Percentiles rank a stretch among this genome's conserved stretches.
phyloP scores from a whole-genome alignment of 495 filamentous ascomycete genomes.

The Viridothelium virens region DNA sequence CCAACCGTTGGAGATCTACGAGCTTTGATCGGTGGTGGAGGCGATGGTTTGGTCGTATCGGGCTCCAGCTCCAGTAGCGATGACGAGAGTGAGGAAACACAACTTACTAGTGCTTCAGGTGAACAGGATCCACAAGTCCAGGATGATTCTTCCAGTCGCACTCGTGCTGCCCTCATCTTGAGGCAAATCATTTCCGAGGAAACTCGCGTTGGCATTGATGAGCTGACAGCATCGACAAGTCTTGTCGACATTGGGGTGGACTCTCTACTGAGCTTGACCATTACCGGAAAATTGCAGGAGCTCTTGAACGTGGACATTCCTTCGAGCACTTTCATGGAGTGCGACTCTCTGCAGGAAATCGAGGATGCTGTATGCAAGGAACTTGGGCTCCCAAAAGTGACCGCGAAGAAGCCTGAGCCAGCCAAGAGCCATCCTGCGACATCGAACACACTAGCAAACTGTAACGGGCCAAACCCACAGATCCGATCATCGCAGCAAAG shows the following conservation, averaged over 20 bases:
- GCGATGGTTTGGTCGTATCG: neutral
- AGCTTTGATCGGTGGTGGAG: neutral
- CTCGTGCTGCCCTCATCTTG: slow-evolving; percentile 41
- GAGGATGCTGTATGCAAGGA: no score
- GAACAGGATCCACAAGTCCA: neutral
- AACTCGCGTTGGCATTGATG: slow-evolving; percentile 58
- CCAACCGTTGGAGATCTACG: slow-evolving; percentile 14
- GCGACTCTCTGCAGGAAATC: no score
- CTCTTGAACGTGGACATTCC: neutral
- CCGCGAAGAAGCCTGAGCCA: no score
- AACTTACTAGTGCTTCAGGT: slow-evolving; percentile 29
- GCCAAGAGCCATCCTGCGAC: no score
- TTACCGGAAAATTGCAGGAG: slow-evolving; percentile 48
- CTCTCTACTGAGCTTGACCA: slow-evolving; percentile 45
- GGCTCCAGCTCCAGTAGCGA: neutral
- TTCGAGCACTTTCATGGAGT: neutral
- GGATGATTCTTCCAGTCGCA: slow-evolving; percentile 17
- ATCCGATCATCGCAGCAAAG: no score
- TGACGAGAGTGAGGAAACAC: neutral
- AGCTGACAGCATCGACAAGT: slow-evolving; percentile 45
- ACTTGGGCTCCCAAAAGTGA: no score
- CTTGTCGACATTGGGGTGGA: slow-evolving; percentile 46
- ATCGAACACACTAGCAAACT: no score
- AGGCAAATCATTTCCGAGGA: slow-evolving; percentile 57
- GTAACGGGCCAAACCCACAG: no score